A percentile compares a stretch with the other conserved stretches of the same genome.
phyloP scores from a whole-genome alignment of 2,329 filamentous ascomycete species.

The Pseudocercospora vitis region DNA sequence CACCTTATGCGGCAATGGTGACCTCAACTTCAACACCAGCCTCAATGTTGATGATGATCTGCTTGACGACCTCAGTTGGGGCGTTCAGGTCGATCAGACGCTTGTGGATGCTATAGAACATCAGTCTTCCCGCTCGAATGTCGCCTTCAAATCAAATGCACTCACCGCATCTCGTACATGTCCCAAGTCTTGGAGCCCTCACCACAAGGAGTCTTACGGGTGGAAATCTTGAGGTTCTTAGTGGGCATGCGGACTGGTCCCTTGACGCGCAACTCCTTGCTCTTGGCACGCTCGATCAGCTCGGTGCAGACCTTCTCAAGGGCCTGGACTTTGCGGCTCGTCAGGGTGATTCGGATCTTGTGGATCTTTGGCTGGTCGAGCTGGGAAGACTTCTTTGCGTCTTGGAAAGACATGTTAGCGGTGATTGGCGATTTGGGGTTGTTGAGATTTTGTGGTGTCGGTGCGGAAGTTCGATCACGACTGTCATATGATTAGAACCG shows the following conservation, averaged over 20 bases:
- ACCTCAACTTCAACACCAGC: conserved; percentile 91
- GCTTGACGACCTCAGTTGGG: conserved; percentile 95
- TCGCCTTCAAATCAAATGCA: conserved; percentile 50
- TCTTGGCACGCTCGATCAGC: conserved; percentile 97
- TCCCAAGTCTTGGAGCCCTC: conserved; percentile 99
- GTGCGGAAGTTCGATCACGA: conserved; percentile 50
- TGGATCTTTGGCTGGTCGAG: conserved; percentile 91
- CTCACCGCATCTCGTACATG: conserved; percentile 86
- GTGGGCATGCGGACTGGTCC: conserved; percentile 96
- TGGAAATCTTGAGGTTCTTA: conserved; percentile 95
- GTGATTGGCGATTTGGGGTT: conserved; percentile 31
- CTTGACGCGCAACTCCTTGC: conserved; percentile 98
- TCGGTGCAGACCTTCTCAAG: conserved; percentile 98
- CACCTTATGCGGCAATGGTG: conserved; percentile 75
- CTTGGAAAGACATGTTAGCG: conserved; percentile 84
- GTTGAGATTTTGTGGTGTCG: conserved; percentile 11
- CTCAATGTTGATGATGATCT: conserved; percentile 95
- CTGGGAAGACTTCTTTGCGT: conserved; percentile 84
- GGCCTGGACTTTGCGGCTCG: conserved; percentile 87
- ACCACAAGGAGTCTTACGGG: conserved; percentile 98
- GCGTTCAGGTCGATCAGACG: conserved; percentile 67
- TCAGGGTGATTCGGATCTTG: conserved; percentile 98
- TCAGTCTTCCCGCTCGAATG: background rate
- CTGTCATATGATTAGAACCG: conserved; percentile 39
- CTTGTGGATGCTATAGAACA: conserved; percentile 37